Conservation (phyloP, 345 rosid genomes). For the Erucastrum elatum region DNA sequence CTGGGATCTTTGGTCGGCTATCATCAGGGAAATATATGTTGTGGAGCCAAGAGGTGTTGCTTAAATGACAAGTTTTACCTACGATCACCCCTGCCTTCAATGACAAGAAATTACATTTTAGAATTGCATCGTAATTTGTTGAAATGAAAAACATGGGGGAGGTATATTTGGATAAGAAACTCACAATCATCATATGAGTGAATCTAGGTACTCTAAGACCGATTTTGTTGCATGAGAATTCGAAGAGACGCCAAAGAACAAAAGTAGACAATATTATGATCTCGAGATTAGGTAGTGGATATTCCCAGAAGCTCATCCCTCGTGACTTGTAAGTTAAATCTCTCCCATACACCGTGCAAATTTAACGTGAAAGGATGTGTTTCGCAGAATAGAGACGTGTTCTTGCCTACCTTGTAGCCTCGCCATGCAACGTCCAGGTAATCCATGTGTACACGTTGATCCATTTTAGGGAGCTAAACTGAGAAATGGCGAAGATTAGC, state of each 20-base stretch:
- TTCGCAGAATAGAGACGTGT: constrained; percentile 27
- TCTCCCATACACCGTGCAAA: constrained; percentile 39
- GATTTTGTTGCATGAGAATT: constrained; percentile 17
- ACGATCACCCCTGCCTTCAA: constrained; percentile 35
- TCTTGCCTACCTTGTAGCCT: constrained; percentile 20
- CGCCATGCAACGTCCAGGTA: constrained; percentile 34
- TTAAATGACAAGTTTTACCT: constrained; percentile 25
- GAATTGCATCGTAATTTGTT: background rate
- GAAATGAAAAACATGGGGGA: background rate
- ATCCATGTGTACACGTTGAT: background rate
- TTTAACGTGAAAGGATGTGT: constrained; percentile 22
- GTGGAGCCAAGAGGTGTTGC: constrained; percentile 21
- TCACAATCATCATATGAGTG: constrained; percentile 36
- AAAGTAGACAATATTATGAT: constrained; percentile 28
- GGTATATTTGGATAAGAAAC: constrained; percentile 3
- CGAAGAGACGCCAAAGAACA: constrained; percentile 31
- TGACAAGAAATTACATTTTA: constrained; percentile 6
- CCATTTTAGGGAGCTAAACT: constrained; percentile 4
- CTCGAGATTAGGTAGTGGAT: constrained; percentile 38
- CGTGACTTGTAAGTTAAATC: background rate
- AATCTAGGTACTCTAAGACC: constrained; percentile 33
- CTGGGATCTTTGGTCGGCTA: constrained; percentile 31
- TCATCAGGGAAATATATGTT: constrained; percentile 34
- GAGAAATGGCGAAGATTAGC: background rate
- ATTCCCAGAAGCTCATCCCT: constrained; percentile 36